Evolutionary conservation across 129 eudicot species (phyloP).

Genomic region (Escallonia herrerae): DNA sequence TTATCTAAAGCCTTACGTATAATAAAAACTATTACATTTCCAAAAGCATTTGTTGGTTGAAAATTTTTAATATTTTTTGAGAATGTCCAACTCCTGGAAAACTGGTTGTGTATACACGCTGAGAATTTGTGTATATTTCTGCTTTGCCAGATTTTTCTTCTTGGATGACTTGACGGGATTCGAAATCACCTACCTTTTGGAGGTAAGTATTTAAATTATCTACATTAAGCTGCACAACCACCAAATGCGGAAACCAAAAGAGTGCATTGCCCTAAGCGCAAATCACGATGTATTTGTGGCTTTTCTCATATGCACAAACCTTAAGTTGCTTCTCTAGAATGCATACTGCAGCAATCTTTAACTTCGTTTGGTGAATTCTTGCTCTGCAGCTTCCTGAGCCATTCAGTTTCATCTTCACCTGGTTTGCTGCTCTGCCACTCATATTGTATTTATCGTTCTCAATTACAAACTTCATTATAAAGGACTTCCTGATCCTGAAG

Average conservation of each 20-base stretch:
- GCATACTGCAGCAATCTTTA: background rate
- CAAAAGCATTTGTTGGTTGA: too few species aligned
- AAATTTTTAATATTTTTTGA: too few species aligned
- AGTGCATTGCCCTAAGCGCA: too few species aligned
- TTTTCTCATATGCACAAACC: background rate
- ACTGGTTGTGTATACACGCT: background rate
- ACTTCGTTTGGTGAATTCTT: background rate
- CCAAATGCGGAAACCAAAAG: too few species aligned
- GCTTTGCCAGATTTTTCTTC: conserved; percentile 68
- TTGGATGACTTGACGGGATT: conserved; percentile 97
- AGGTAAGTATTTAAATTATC: conserved; percentile 38
- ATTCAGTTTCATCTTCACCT: conserved; percentile 92
- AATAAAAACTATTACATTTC: too few species aligned
- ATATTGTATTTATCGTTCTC: conserved; percentile 64
- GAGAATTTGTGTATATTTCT: background rate
- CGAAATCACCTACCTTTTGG: conserved; percentile 81
- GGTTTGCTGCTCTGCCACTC: conserved; percentile 93
- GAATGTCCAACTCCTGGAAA: background rate
- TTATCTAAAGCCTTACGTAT: too few species aligned
- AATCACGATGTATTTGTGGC: background rate
- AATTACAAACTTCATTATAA: conserved; percentile 61
- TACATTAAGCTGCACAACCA: too few species aligned
- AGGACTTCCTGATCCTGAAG: conserved; percentile 77
- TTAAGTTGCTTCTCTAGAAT: background rate
- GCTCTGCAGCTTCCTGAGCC: conserved; percentile 93